These are phyloP conservation scores for Populus hybrid DNA, from an alignment of 441 rosid species.

Conservation along the genomic window DNA sequence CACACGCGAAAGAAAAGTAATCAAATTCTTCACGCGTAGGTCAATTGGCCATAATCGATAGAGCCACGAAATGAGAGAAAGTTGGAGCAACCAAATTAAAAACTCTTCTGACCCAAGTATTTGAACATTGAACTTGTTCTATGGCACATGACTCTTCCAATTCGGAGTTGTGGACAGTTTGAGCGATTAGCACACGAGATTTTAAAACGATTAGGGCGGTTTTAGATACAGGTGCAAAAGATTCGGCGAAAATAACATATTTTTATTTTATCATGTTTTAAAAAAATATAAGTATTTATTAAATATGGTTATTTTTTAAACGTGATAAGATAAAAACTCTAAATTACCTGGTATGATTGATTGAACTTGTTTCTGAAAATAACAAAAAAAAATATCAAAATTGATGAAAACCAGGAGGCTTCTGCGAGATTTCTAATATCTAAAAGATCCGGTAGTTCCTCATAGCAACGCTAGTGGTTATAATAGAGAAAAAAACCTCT, in stretches of 20 bases:
- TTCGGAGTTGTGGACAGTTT: too few species aligned
- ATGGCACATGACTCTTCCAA: not conserved
- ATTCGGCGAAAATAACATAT: too few species aligned
- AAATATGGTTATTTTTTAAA: too few species aligned
- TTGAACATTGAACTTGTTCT: not conserved
- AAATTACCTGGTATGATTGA: too few species aligned
- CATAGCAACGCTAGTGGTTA: accelerated
- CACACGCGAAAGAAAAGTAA: not conserved
- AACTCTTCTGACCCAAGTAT: not conserved
- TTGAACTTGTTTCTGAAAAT: accelerated
- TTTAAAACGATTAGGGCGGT: too few species aligned
- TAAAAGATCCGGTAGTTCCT: accelerated
- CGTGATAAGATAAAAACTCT: accelerated
- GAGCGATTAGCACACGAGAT: too few species aligned
- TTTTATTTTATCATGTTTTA: too few species aligned
- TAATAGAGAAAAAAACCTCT: too few species aligned
- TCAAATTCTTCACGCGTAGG: not conserved
- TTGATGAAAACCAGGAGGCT: accelerated
- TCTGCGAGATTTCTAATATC: too few species aligned
- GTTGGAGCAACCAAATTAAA: not conserved
- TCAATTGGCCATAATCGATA: not conserved
- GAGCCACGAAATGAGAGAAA: not conserved
- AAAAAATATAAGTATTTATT: too few species aligned
- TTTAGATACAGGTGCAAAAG: too few species aligned
- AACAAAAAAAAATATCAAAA: too few species aligned